These are phyloP conservation scores for Curvularia hawaiiensis DNA, from an alignment of 2,329 filamentous ascomycete genomes.

Conservation along the genomic window DNA sequence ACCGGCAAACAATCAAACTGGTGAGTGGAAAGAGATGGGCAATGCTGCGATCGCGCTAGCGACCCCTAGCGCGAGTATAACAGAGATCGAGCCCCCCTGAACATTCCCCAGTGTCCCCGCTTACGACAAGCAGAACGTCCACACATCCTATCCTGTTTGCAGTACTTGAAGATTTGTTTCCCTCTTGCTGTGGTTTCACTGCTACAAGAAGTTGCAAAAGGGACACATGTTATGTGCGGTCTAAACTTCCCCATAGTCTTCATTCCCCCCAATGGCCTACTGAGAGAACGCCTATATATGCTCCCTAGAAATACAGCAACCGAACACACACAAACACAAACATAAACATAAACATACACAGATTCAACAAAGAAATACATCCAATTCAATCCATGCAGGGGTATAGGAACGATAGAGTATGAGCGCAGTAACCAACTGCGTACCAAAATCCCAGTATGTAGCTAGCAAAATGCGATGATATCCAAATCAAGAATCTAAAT, in stretches of 20 bases:
- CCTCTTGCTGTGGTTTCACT: background rate
- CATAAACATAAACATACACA: conserved; percentile 7
- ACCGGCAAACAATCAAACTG: background rate
- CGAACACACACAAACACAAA: conserved; percentile 5
- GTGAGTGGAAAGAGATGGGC: background rate
- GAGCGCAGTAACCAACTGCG: conserved; percentile 6
- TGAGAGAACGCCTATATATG: background rate
- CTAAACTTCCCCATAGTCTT: background rate
- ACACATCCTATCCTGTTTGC: too few species aligned
- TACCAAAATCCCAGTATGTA: background rate
- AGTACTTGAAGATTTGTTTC: too few species aligned
- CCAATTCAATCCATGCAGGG: conserved; percentile 12
- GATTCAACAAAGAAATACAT: conserved; percentile 4
- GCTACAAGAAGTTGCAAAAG: background rate
- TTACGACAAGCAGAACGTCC: background rate
- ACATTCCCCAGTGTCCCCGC: background rate
- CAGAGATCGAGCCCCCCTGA: conserved; percentile 6
- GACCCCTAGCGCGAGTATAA: conserved; percentile 5
- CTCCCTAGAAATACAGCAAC: background rate
- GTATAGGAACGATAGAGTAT: conserved; percentile 12
- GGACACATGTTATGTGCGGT: background rate
- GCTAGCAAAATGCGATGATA: conserved; percentile 2
- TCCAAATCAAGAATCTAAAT: conserved; percentile 12
- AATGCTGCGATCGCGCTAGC: conserved; percentile 13
- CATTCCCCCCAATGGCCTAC: background rate